Evolutionary conservation across 805 yeast genomes (phyloP), one percentile per base, ranked within the genome.

Genomic region (Ogataea salicorniae): DNA sequence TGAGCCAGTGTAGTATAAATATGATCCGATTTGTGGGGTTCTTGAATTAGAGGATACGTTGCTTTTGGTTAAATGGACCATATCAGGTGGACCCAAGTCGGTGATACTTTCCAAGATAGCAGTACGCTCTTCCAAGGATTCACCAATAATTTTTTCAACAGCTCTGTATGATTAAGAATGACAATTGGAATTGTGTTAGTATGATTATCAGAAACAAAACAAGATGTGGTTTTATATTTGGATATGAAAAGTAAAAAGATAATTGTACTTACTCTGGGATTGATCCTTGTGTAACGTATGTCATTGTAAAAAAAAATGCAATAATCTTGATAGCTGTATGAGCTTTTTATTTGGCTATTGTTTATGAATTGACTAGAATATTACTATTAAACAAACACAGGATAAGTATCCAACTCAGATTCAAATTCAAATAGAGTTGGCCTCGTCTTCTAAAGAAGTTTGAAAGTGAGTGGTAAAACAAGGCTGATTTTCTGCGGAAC

Each of bases 21-120:
- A 86, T 2, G 94, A 84, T 9, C 89, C 87, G n/a, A 81, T 65
- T 42, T 74, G 80, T 72, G 69, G 72, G 70, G 55, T 72, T 67
- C 58, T 61, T 15, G 61, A 42, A 50, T 36, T 43, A 35, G 58
- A 34, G 42, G 69, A 43, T 46, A 57, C 16, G 59, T 60, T 59
- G 57, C 66, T 49, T 46, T 67, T 80, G 45, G 69, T 72, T 47
- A 80, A 65, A 51, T 74, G 75, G 47, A 81, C 78, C 63, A 78
- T 67, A 66, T 79, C 89, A 37, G 84, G 87, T 11, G 90, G 87
- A 13, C 95, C 95, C 47, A 87, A 64, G 51, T 85, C 91, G 46
- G 66, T 71, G 50, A 84, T 80, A 37, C 77, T 70, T 42, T 74
- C 74, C 41, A 86, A 66, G 54, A 84, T 75, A 35, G 77, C 65